These are phyloP conservation scores for Drechmeria coniospora DNA, from an alignment of 2,329 filamentous ascomycete genomes.

Conservation along the genomic window DNA sequence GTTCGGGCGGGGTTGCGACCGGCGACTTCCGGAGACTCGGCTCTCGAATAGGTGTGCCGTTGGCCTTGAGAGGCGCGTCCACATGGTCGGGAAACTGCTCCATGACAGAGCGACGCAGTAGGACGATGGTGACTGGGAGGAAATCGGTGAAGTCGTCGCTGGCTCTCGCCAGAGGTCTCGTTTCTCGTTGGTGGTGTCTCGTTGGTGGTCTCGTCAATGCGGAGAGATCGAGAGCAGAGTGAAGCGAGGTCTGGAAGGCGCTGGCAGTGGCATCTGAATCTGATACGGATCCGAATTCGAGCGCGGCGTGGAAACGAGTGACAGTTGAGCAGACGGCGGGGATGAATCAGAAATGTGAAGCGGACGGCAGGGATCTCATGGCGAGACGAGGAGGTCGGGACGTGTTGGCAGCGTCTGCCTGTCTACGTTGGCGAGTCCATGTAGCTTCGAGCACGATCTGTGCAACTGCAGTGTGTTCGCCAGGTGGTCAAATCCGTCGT, in stretches of 20 bases:
- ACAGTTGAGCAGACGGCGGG: not conserved
- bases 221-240: too few relatives aligned
- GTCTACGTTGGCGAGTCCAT: too few relatives aligned
- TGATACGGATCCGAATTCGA: too few relatives aligned
- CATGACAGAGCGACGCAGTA: constrained; percentile 17
- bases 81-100: constrained; percentile 44
- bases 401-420: not conserved
- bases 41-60: constrained; percentile 11
- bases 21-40: constrained; percentile 13
- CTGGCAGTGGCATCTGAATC: constrained; percentile 1
- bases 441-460: too few relatives aligned
- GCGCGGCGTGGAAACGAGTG: not conserved
- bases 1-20: too few relatives aligned
- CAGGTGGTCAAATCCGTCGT: too few relatives aligned
- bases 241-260: too few relatives aligned
- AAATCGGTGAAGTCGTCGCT: not conserved
- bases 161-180: too few relatives aligned
- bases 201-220: too few relatives aligned
- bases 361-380: not conserved
- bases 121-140: not conserved
- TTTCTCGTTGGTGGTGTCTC: too few relatives aligned
- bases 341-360: not conserved
- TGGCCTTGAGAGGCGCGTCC: constrained; percentile 21
- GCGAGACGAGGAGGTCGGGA: constrained; percentile 1
- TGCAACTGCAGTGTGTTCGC: too few relatives aligned